Evolutionary conservation across 495 filamentous ascomycete species (phyloP).

Genomic region (Cercophora newfieldiana): DNA sequence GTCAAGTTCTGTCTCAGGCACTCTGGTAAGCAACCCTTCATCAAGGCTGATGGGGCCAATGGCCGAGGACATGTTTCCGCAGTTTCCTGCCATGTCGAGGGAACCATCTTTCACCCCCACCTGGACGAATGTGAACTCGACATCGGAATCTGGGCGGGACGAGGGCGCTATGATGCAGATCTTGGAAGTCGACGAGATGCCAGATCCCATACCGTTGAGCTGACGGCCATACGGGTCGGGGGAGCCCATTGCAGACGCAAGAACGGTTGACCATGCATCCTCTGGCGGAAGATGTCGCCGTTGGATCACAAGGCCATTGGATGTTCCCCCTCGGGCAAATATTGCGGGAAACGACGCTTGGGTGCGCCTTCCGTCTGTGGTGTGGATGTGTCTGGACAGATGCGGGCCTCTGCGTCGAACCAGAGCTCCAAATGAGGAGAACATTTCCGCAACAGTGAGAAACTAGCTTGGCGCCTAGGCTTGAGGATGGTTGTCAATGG

Average conservation of each 20-base stretch:
- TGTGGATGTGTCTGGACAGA: neutral
- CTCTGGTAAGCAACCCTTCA: conserved; percentile 42
- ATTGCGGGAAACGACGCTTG: conserved; percentile 53
- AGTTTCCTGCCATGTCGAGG: conserved; percentile 69
- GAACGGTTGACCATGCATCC: conserved; percentile 56
- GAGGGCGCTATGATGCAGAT: conserved; percentile 62
- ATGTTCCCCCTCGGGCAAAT: conserved; percentile 74
- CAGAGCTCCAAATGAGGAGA: neutral
- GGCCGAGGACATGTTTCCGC: conserved; percentile 70
- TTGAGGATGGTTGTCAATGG: neutral
- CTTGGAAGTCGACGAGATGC: conserved; percentile 69
- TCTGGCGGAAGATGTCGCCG: conserved; percentile 51
- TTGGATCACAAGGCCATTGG: conserved; percentile 65
- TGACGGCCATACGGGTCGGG: conserved; percentile 70
- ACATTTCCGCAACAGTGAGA: neutral
- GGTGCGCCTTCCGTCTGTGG: neutral
- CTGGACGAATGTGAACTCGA: conserved; percentile 73
- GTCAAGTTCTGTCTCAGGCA: conserved; percentile 24
- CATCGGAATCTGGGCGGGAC: conserved; percentile 52
- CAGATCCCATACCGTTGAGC: conserved; percentile 71
- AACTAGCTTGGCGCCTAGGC: neutral
- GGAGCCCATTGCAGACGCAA: conserved; percentile 63
- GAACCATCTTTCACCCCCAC: conserved; percentile 59
- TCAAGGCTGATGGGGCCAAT: conserved; percentile 69
- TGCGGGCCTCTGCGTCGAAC: neutral